Conservation (phyloP, 495 filamentous ascomycete genomes). For the Podospora pseudopauciseta region DNA sequence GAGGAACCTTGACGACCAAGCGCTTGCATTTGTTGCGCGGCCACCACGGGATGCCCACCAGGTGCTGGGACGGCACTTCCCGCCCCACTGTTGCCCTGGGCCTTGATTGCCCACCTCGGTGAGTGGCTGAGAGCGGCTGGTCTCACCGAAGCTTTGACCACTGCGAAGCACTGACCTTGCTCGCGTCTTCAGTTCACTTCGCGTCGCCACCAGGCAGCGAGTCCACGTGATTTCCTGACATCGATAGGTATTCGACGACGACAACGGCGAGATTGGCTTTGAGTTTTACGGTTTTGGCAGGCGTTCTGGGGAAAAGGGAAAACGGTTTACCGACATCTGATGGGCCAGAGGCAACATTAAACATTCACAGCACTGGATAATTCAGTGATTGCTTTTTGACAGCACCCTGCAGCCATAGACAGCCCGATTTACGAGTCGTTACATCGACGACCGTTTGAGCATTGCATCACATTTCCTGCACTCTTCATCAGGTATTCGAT, state of each 20-base stretch:
- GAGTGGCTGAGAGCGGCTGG: not conserved
- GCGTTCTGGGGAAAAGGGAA: not conserved
- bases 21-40: not conserved
- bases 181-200: not conserved
- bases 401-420: not conserved
- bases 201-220: slow-evolving; percentile 14
- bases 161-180: not conserved
- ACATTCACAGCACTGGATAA: no score
- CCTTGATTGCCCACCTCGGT: not conserved
- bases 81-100: no score
- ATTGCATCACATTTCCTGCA: not conserved
- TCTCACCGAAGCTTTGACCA: slow-evolving; percentile 1
- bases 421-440: not conserved
- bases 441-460: slow-evolving; percentile 5
- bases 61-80: not conserved
- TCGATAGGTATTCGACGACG: not conserved
- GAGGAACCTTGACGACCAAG: not conserved
- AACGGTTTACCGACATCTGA: not conserved
- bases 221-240: slow-evolving; percentile 12
- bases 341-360: no score
- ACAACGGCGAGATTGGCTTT: not conserved
- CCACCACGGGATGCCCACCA: not conserved
- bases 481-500: not conserved
- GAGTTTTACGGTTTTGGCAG: not conserved
- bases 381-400: no score